Evolutionary conservation across 2,329 filamentous ascomycete genomes (phyloP), one percentile per base, ranked within the genome.

Genomic region (Fusarium sp.): DNA sequence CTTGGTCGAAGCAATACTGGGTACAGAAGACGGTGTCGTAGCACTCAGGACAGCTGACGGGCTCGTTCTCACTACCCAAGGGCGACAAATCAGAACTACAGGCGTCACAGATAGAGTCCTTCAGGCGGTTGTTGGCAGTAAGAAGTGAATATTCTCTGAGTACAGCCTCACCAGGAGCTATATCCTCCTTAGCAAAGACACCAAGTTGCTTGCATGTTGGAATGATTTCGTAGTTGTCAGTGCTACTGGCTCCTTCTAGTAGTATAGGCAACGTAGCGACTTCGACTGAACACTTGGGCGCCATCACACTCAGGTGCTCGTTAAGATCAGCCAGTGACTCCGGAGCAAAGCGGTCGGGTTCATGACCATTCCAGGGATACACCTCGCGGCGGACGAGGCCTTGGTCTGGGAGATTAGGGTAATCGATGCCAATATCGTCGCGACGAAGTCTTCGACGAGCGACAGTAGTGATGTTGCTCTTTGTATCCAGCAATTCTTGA

Each of bases 41-140:
- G 75, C 90, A 91, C 36, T 89, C 87, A 6, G 84, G 81, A 68
- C 90, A 92, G 68, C 79, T 84, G 38, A 90, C 83, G 17, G 86
- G 56, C 76, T 80, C 50, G 75, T 82, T 73, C 10, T 86, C 79
- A 50, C 78, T 78, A 28, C 81, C 82, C 26, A 92, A 81, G 0
- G 86, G 85, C 1, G 92, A 92, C 7, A 97, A 85, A 24, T 89
- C 88, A 9, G 87, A 85, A 73, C 94, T 94, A 78, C 95, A 98
- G 15, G 94, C 94, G 79, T 98, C 95, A 79, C 95, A 98, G 31
- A 95, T 87, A 6, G 92, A 86, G 66, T 97, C 94, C 76, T 97
- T 94, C 14, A 96, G 87, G 31, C 94, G 90, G 77, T 96, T 96
- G 72, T 95, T 96, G 45, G 93, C 95, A 3, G 95, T 97, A 40